These are phyloP conservation scores for Gossypium trilobum DNA, from an alignment of 441 rosid genomes.

Conservation along the genomic window DNA sequence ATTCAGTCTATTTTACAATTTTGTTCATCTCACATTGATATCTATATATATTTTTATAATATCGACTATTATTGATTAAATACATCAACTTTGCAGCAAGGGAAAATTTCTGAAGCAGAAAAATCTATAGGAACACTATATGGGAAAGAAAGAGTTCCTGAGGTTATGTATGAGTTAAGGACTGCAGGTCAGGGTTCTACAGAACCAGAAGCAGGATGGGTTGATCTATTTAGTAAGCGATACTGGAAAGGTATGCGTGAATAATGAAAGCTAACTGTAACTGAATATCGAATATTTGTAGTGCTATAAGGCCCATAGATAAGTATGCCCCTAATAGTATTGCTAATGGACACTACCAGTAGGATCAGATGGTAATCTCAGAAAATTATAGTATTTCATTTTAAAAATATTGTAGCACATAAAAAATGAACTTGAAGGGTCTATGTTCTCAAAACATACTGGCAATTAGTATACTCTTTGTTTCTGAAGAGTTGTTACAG, in stretches of 20 bases:
- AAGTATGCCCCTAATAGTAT: neutral
- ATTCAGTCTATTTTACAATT: neutral
- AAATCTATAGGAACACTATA: conserved; percentile 59
- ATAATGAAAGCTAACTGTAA: neutral
- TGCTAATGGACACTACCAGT: neutral
- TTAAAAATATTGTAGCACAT: neutral
- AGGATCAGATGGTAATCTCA: neutral
- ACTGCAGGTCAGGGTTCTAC: conserved; percentile 56
- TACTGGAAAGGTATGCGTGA: conserved; percentile 72
- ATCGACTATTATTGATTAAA: conserved; percentile 13
- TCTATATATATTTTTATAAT: neutral
- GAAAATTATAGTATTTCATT: neutral
- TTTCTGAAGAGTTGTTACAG: neutral
- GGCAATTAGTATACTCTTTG: neutral
- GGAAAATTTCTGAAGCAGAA: conserved; percentile 68
- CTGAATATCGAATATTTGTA: neutral
- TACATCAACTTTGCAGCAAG: conserved; percentile 51
- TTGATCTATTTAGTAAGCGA: conserved; percentile 83
- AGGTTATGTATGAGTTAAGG: conserved; percentile 65
- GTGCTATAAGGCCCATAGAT: neutral
- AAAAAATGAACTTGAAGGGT: neutral
- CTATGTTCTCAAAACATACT: neutral
- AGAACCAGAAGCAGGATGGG: conserved; percentile 94
- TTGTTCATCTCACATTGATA: neutral
- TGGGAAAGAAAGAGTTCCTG: conserved; percentile 86